These are phyloP conservation scores for Candida loeiensis DNA, from an alignment of 805 yeast species.

Conservation along the genomic window DNA sequence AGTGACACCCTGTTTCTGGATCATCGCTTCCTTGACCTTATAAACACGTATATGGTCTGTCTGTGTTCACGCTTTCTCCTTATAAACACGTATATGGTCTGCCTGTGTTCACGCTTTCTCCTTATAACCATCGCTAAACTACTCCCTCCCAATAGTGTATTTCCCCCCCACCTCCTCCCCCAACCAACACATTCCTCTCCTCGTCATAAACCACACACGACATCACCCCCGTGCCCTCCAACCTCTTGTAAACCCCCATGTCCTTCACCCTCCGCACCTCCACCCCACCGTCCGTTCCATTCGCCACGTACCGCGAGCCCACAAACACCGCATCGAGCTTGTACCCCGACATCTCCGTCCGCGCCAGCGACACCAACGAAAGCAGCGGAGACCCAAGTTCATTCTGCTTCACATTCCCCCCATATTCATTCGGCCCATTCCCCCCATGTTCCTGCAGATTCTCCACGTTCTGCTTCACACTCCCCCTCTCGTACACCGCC, in stretches of 20 bases:
- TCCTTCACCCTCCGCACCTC: slow-evolving; percentile 13
- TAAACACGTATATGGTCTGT: no score
- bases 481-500: not conserved
- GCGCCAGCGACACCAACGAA: no score
- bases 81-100: no score
- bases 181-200: slow-evolving; percentile 14
- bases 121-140: no score
- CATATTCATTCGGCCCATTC: not conserved
- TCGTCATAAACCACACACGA: slow-evolving; percentile 5
- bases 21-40: no score
- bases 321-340: slow-evolving; percentile 9
- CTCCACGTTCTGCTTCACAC: not conserved
- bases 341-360: no score
- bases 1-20: no score
- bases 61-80: no score
- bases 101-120: no score
- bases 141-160: slow-evolving; percentile 24
- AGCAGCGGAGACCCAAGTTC: no score
- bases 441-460: not conserved
- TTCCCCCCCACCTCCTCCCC: slow-evolving; percentile 19
- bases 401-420: no score
- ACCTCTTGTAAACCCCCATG: slow-evolving; percentile 2
- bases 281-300: slow-evolving; percentile 21
- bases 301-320: slow-evolving; percentile 10
- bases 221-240: slow-evolving; percentile 4